phyloP scores from a whole-genome alignment of 345 rosid species.

The Eutrema japonicum region DNA sequence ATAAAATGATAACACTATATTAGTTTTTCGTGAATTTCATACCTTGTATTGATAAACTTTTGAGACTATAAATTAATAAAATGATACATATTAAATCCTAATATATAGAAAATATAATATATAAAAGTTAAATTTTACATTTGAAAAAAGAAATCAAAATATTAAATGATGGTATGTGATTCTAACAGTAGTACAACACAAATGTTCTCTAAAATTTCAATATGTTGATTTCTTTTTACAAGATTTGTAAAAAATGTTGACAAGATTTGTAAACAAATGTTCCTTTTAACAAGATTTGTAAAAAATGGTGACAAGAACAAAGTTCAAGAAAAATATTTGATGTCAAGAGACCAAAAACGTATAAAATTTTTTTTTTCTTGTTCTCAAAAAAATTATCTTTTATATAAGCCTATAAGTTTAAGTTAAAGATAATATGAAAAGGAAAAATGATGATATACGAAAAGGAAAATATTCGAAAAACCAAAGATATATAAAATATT shows the following conservation, averaged over 20 bases:
- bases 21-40: background rate
- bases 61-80: constrained; percentile 1
- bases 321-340: background rate
- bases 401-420: background rate
- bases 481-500: too few species aligned
- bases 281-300: too few species aligned
- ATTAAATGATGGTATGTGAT: background rate
- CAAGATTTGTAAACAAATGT: too few species aligned
- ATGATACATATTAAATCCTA: background rate
- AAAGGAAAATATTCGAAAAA: constrained; percentile 8
- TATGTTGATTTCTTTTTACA: background rate
- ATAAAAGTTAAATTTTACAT: background rate
- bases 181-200: background rate
- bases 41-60: constrained; percentile 13
- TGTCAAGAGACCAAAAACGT: background rate
- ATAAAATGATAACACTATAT: background rate
- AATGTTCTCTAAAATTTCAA: background rate
- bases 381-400: too few species aligned
- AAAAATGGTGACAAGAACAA: background rate
- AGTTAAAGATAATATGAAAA: background rate
- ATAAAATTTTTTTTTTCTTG: too few species aligned
- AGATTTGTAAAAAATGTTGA: background rate
- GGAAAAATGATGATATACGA: background rate
- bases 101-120: background rate
- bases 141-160: background rate